Evolutionary conservation across 805 yeast species (phyloP).

Genomic region (Myxozyma nipponensis): DNA sequence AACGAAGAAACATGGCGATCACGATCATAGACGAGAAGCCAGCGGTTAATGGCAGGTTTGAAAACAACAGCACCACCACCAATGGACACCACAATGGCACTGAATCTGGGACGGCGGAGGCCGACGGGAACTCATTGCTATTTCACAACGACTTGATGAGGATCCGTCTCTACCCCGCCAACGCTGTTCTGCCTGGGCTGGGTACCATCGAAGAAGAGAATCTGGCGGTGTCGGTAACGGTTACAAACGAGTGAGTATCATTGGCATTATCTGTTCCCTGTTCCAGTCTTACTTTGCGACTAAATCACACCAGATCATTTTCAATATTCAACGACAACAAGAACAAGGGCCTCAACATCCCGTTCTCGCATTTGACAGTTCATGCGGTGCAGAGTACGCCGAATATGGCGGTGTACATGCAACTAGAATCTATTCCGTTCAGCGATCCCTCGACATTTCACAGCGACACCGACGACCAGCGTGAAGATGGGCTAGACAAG

Average conservation of each 20-base stretch:
- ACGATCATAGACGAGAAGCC: neutral
- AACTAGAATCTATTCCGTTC: conserved; percentile 13
- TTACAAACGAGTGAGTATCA: neutral
- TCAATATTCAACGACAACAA: neutral
- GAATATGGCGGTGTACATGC: conserved; percentile 13
- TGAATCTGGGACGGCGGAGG: neutral
- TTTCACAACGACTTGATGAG: neutral
- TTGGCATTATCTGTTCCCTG: neutral
- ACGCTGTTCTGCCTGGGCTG: neutral
- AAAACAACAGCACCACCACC: neutral
- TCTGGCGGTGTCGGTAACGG: neutral
- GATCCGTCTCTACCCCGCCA: neutral
- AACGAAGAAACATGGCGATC: too few species aligned
- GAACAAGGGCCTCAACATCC: conserved; percentile 7
- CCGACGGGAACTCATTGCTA: too few species aligned
- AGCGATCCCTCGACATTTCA: neutral
- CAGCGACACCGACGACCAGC: neutral
- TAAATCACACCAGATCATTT: neutral
- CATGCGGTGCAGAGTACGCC: conserved; percentile 22
- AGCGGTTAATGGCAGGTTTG: too few species aligned
- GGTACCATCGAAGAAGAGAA: neutral
- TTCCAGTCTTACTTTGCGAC: neutral
- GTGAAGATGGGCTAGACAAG: conserved; percentile 2
- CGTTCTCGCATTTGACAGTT: conserved; percentile 9
- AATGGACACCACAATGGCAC: neutral